Percentiles rank a stretch among this genome's conserved stretches.
These are phyloP conservation scores for Lactifluus piperatus DNA, from an alignment of 768 basidiomycete genomes.

Conservation along the genomic window DNA sequence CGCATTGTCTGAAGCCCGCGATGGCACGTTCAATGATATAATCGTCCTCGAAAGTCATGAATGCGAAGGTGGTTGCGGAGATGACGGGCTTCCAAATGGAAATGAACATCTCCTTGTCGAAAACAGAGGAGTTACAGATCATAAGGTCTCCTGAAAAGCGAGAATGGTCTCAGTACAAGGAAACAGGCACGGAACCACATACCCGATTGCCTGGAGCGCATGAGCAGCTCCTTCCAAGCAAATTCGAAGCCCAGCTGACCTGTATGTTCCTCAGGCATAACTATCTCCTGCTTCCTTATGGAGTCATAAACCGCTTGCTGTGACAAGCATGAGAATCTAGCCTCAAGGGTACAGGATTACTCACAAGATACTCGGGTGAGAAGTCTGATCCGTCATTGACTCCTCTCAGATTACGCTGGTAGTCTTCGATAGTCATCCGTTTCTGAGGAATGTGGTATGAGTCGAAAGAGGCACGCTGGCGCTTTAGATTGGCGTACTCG, in stretches of 20 bases:
- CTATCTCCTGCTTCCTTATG: slow-evolving; percentile 87
- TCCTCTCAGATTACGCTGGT: slow-evolving; percentile 83
- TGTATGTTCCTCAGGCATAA: slow-evolving; percentile 96
- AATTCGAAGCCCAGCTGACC: slow-evolving; percentile 97
- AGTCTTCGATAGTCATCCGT: slow-evolving; percentile 95
- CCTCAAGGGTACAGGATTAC: slow-evolving; percentile 19
- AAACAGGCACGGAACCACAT: slow-evolving; percentile 19
- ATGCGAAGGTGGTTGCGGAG: slow-evolving; percentile 91
- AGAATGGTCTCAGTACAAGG: neutral
- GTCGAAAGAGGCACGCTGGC: neutral
- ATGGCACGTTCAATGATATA: slow-evolving; percentile 93
- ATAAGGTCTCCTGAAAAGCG: slow-evolving; percentile 49
- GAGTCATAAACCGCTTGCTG: slow-evolving; percentile 90
- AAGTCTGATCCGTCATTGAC: slow-evolving; percentile 86
- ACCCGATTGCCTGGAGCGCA: slow-evolving; percentile 77
- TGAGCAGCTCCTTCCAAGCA: slow-evolving; percentile 93
- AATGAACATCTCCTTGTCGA: slow-evolving; percentile 92
- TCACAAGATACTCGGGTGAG: slow-evolving; percentile 74
- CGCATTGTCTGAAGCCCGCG: slow-evolving; percentile 94
- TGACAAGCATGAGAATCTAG: neutral
- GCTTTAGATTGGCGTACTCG: slow-evolving; percentile 44
- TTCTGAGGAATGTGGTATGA: slow-evolving; percentile 43
- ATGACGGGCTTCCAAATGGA: slow-evolving; percentile 89
- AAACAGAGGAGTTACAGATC: slow-evolving; percentile 67
- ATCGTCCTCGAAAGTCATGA: slow-evolving; percentile 94